Conservation (phyloP, 2,329 filamentous ascomycete genomes). For the Annulohypoxylon truncatum region DNA sequence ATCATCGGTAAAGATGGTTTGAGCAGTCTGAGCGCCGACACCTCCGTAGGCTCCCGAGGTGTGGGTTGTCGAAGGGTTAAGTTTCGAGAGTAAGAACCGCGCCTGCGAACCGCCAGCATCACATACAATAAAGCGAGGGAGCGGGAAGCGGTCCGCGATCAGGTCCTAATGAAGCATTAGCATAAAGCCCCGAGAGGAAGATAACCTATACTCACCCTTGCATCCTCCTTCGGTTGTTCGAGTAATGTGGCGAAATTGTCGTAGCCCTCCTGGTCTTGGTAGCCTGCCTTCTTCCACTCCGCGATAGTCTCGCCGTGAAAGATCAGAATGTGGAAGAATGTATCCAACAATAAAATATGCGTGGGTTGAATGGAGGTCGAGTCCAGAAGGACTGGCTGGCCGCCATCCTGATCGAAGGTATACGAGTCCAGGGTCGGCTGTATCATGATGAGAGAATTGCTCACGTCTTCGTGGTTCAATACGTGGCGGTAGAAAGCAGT, state of each 20-base stretch:
- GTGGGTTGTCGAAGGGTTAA: slow-evolving; percentile 97
- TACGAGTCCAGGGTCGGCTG: slow-evolving; percentile 98
- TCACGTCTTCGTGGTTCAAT: slow-evolving; percentile 95
- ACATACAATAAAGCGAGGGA: slow-evolving; percentile 97
- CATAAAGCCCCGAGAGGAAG: slow-evolving; percentile 28
- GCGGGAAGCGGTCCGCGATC: slow-evolving; percentile 96
- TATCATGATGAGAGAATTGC: slow-evolving; percentile 98
- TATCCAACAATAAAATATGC: slow-evolving; percentile 93
- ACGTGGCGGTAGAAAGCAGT: slow-evolving; percentile 99
- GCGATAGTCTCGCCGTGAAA: slow-evolving; percentile 99
- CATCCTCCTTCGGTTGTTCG: slow-evolving; percentile 95
- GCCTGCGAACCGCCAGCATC: slow-evolving; percentile 98
- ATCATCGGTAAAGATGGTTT: slow-evolving; percentile 99
- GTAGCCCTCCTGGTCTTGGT: slow-evolving; percentile 97
- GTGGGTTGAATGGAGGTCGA: slow-evolving; percentile 96
- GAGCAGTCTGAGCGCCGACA: slow-evolving; percentile 84
- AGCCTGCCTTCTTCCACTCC: slow-evolving; percentile 97
- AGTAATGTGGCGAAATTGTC: slow-evolving; percentile 92
- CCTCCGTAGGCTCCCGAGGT: slow-evolving; percentile 93
- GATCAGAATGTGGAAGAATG: slow-evolving; percentile 99
- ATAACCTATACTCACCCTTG: slow-evolving; percentile 73
- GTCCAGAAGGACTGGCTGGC: slow-evolving; percentile 92
- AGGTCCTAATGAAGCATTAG: slow-evolving; percentile 73
- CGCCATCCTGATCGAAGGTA: slow-evolving; percentile 94
- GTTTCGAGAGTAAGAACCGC: slow-evolving; percentile 94